These are phyloP conservation scores for Saturnispora ahearnii DNA, from an alignment of 805 yeast genomes.

Conservation along the genomic window DNA sequence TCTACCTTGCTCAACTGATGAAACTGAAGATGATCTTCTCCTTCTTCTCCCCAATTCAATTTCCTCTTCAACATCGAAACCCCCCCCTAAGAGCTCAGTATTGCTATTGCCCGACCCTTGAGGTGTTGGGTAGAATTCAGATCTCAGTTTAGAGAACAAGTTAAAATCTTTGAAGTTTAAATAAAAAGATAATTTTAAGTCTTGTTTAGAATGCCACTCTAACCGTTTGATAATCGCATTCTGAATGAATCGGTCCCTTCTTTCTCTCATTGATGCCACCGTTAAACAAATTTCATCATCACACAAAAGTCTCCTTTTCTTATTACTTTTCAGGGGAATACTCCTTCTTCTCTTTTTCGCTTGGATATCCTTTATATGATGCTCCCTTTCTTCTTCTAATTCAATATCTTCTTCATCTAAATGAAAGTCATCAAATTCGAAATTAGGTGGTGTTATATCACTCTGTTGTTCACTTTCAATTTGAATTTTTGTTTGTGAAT, in stretches of 20 bases:
- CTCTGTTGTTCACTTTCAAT: conserved; percentile 1
- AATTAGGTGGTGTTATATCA: not conserved
- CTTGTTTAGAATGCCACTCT: not conserved
- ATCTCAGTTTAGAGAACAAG: not conserved
- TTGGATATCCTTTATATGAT: not conserved
- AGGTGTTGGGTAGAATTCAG: not conserved
- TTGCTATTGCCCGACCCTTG: not conserved
- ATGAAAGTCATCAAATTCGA: not conserved
- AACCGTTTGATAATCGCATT: not conserved
- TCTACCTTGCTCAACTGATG: conserved; percentile 14
- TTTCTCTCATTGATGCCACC: conserved; percentile 12
- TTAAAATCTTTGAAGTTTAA: not conserved
- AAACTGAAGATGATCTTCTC: conserved; percentile 13
- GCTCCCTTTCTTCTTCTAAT: conserved; percentile 4
- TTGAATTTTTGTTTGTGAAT: not conserved
- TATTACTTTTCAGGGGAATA: not conserved
- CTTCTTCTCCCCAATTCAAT: conserved; percentile 9
- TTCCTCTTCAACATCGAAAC: not conserved
- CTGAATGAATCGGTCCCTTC: conserved; percentile 12
- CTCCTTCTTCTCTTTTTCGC: not conserved
- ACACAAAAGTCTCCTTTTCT: conserved; percentile 8
- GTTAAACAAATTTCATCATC: conserved; percentile 14
- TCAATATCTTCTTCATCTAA: not conserved
- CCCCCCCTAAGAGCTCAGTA: not conserved
- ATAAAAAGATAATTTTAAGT: not conserved